Evolutionary conservation across 2,329 filamentous ascomycete species (phyloP).

Genomic region (Claviceps sorghi): DNA sequence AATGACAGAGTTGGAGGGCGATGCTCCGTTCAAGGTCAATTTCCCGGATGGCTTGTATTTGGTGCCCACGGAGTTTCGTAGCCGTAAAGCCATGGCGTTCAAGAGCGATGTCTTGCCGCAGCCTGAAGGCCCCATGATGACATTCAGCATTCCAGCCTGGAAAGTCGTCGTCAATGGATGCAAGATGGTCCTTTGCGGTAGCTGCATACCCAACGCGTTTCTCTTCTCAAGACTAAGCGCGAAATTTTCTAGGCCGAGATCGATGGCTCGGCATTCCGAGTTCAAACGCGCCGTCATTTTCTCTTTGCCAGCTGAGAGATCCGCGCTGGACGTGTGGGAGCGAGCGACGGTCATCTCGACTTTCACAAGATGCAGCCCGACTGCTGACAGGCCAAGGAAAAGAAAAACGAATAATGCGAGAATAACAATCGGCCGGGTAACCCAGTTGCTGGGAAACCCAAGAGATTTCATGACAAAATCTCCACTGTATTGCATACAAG

Average conservation of each 20-base stretch:
- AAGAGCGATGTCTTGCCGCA: conserved; percentile 63
- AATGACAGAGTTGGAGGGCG: conserved; percentile 53
- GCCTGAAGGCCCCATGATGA: conserved; percentile 70
- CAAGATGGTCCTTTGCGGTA: conserved; percentile 45
- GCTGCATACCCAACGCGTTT: conserved; percentile 32
- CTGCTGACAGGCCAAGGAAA: conserved; percentile 45
- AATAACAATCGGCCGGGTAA: conserved; percentile 49
- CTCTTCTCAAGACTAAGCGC: conserved; percentile 50
- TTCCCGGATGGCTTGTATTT: conserved; percentile 46
- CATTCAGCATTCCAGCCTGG: conserved; percentile 52
- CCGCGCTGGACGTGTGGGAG: conserved; percentile 41
- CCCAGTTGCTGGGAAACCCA: conserved; percentile 53
- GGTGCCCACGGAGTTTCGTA: conserved; percentile 47
- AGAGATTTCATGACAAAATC: conserved; percentile 54
- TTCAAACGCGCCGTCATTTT: conserved; percentile 44
- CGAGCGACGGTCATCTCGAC: conserved; percentile 58
- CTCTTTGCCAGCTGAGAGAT: conserved; percentile 56
- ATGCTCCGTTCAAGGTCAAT: conserved; percentile 55
- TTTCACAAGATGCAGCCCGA: conserved; percentile 49
- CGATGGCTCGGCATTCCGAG: conserved; percentile 42
- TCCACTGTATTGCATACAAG: conserved; percentile 55
- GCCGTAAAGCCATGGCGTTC: conserved; percentile 55
- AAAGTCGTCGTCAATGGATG: conserved; percentile 54
- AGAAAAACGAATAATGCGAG: conserved; percentile 47
- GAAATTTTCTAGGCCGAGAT: conserved; percentile 50